Evolutionary conservation across 805 yeast genomes (phyloP).

Genomic region (Alloascoidea africana): DNA sequence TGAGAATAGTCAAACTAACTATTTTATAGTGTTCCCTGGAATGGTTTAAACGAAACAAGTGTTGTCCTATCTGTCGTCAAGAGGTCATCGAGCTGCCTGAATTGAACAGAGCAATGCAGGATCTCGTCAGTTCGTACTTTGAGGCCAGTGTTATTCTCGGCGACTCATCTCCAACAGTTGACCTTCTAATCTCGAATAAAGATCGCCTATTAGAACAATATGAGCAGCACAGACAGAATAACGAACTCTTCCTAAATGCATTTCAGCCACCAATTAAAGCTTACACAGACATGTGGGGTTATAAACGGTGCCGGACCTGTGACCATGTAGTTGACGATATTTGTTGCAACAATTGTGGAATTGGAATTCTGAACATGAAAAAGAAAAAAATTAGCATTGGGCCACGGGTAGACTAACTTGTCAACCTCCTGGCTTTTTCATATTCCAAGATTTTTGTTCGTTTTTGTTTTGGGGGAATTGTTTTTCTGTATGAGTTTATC

Average conservation of each 20-base stretch:
- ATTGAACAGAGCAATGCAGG: not conserved
- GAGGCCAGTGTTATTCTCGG: not conserved
- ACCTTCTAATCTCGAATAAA: not conserved
- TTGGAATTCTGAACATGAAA: slow-evolving; percentile 1
- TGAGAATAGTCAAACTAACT: not conserved
- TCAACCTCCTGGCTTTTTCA: too few relatives aligned
- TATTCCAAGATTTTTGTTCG: too few relatives aligned
- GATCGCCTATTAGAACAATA: not conserved
- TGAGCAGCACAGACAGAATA: not conserved
- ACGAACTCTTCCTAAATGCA: not conserved
- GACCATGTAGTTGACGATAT: not conserved
- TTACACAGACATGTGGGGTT: not conserved
- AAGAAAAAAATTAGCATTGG: not conserved
- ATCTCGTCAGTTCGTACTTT: not conserved
- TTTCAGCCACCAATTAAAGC: not conserved
- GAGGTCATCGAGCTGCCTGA: not conserved
- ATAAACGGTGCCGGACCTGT: not conserved
- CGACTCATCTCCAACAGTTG: not conserved
- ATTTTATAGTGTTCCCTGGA: not conserved
- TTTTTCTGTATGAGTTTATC: too few relatives aligned
- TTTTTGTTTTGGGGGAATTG: too few relatives aligned
- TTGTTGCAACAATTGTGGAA: not conserved
- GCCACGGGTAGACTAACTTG: too few relatives aligned
- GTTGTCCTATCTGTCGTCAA: not conserved
- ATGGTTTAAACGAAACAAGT: not conserved